Percentiles rank a stretch among this genome's conserved stretches.
Conservation (phyloP, 768 basidiomycete genomes). For the Astraeus odoratus region DNA sequence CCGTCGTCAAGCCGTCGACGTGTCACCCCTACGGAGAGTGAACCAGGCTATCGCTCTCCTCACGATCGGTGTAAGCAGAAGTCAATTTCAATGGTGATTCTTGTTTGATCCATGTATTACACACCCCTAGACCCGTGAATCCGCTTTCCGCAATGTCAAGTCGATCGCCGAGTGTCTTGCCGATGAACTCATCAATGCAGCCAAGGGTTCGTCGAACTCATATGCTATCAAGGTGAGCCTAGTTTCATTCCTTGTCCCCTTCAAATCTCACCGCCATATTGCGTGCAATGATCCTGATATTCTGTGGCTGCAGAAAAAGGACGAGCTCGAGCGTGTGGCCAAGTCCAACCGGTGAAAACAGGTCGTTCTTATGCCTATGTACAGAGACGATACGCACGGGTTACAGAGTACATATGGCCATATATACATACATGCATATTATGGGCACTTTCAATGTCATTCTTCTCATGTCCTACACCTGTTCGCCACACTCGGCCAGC, state of each 20-base stretch:
- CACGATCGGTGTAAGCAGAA: slow-evolving; percentile 88
- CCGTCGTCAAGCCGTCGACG: slow-evolving; percentile 99
- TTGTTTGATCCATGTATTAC: too few species aligned
- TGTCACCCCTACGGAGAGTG: slow-evolving; percentile 94
- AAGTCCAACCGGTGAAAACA: slow-evolving; percentile 98
- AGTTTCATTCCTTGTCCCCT: neutral
- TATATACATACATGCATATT: neutral
- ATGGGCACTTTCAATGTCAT: neutral
- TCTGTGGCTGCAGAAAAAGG: slow-evolving; percentile 71
- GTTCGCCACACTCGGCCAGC: too few species aligned
- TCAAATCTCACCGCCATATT: neutral
- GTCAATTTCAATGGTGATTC: too few species aligned
- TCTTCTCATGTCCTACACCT: neutral
- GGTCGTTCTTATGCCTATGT: neutral
- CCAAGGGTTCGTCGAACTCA: slow-evolving; percentile 99
- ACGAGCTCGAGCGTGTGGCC: slow-evolving; percentile 99
- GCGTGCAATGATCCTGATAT: slow-evolving; percentile 1
- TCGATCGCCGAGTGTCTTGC: slow-evolving; percentile 98
- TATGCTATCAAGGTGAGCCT: slow-evolving; percentile 92
- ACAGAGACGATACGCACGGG: neutral
- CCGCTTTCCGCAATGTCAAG: slow-evolving; percentile 99
- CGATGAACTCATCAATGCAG: slow-evolving; percentile 99
- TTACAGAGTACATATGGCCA: neutral
- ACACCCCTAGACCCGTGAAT: slow-evolving; percentile 82
- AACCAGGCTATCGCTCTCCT: slow-evolving; percentile 96